Conservation (phyloP, 768 basidiomycete species). For the Phylloporus scabripes region DNA sequence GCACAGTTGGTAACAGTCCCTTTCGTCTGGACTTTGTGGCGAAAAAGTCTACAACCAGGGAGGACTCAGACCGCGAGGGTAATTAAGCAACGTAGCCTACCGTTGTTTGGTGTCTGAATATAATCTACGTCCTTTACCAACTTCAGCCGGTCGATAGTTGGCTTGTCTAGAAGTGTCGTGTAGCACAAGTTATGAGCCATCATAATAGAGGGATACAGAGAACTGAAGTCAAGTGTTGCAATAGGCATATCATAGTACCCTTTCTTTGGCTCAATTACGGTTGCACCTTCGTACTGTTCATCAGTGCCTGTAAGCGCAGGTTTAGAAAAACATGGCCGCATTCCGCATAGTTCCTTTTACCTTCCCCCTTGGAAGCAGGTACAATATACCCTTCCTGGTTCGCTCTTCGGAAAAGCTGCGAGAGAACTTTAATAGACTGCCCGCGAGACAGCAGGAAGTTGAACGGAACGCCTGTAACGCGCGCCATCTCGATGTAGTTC, state of each 20-base stretch:
- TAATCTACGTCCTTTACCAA: constrained; percentile 87
- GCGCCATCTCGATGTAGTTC: constrained; percentile 98
- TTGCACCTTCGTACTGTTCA: constrained; percentile 98
- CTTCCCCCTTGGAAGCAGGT: constrained; percentile 81
- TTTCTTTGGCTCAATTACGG: constrained; percentile 94
- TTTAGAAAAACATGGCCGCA: constrained; percentile 1
- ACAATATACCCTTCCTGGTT: constrained; percentile 89
- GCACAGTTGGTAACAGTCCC: constrained; percentile 83
- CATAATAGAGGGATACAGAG: constrained; percentile 99
- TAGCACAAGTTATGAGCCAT: constrained; percentile 99
- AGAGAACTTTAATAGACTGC: constrained; percentile 98
- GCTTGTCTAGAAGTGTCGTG: constrained; percentile 85
- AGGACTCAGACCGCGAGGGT: not conserved
- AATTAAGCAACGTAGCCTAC: constrained; percentile 35
- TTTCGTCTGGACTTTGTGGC: constrained; percentile 68
- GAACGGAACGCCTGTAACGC: constrained; percentile 99
- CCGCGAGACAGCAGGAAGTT: constrained; percentile 91
- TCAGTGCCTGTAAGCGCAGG: constrained; percentile 57
- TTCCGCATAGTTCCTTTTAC: constrained; percentile 31
- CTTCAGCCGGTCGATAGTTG: constrained; percentile 67
- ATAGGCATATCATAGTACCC: constrained; percentile 97
- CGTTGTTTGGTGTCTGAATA: constrained; percentile 92
- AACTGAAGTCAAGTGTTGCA: constrained; percentile 97
- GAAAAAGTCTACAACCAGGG: constrained; percentile 66
- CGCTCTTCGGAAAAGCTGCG: constrained; percentile 90